These are phyloP conservation scores for Podospora didyma DNA, from an alignment of 495 filamentous ascomycete genomes.

Conservation along the genomic window DNA sequence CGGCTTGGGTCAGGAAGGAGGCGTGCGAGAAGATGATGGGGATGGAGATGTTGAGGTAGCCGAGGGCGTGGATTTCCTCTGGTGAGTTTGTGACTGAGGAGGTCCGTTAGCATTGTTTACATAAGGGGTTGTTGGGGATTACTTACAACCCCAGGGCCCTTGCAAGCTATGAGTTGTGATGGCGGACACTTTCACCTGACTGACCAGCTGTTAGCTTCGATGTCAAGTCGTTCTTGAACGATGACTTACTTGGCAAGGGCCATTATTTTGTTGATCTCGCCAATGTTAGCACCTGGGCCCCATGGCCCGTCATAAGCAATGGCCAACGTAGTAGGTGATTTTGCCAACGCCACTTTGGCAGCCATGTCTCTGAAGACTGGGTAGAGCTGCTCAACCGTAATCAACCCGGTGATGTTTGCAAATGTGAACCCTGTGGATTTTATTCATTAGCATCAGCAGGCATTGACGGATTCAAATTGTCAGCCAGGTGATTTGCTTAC, in stretches of 20 bases:
- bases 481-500: too few relatives aligned
- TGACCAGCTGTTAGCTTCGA: not conserved
- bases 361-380: constrained; percentile 27
- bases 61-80: constrained; percentile 24
- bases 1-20: constrained; percentile 24
- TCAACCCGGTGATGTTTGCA: constrained; percentile 11
- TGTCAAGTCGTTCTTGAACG: not conserved
- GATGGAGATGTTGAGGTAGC: constrained; percentile 29
- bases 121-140: not conserved
- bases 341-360: constrained; percentile 4
- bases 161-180: constrained; percentile 32
- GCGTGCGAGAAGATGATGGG: constrained; percentile 43
- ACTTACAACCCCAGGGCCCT: constrained; percentile 33
- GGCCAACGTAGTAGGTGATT: constrained; percentile 24
- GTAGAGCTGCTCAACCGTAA: constrained; percentile 26
- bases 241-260: constrained; percentile 11
- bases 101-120: not conserved
- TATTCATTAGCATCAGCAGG: too few relatives aligned
- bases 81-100: constrained; percentile 28
- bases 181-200: constrained; percentile 25
- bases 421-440: too few relatives aligned
- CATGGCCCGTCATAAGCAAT: constrained; percentile 39
- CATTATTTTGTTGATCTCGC: constrained; percentile 25
- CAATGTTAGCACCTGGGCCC: constrained; percentile 14
- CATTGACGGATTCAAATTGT: too few relatives aligned